Evolutionary conservation across 2,329 filamentous ascomycete genomes (phyloP), one percentile per base, ranked within the genome.

Genomic region (Penicillium sp.): DNA sequence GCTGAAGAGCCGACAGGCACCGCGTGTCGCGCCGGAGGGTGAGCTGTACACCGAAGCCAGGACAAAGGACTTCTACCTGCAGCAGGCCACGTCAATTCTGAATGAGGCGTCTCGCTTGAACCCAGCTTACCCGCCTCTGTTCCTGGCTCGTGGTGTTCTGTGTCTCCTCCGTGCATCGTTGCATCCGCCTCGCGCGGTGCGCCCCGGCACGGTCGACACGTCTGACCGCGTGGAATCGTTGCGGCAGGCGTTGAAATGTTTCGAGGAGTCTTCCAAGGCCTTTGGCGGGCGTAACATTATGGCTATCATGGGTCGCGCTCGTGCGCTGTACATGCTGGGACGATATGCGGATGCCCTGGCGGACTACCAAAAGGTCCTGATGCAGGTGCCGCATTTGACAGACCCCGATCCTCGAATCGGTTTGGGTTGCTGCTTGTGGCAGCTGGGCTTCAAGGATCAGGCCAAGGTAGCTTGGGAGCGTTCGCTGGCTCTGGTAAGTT

Each of bases 51-150:
- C 88, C 13, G 91, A 96, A 64, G 86, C 87, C 46, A 93, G 90
- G 79, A 96, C 91, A 16, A 99, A 99, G 76, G 95, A 99, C 66
- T 87, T 89, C 76, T 99, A 93, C 75, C 85, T 99, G 37, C 90
- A 96, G 72, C 85, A 89, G 52, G 94, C 94, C n/a, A 98, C 94
- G 2, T 86, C 88, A 47, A 93, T 90, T 1, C 83, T 99, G 62
- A 99, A 99, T 77, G 95, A 98, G 70, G 94, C 95, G n/a, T 91
- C 91, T 19, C 88, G 93, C 60, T 89, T 98, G 72, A 97, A 95
- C 74, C 94, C 95, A 10, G 89, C 91, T 0, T 97, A 96, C 66
- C 90, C 93, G 6, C 93, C 95, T 37, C 85, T 98, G 1, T 96
- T 93, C 71, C 85, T 99, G 51, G 94, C 94, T 19, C 89, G 94